These are phyloP conservation scores for Scleroderma citrinum DNA, from an alignment of 768 basidiomycete genomes.

Conservation along the genomic window DNA sequence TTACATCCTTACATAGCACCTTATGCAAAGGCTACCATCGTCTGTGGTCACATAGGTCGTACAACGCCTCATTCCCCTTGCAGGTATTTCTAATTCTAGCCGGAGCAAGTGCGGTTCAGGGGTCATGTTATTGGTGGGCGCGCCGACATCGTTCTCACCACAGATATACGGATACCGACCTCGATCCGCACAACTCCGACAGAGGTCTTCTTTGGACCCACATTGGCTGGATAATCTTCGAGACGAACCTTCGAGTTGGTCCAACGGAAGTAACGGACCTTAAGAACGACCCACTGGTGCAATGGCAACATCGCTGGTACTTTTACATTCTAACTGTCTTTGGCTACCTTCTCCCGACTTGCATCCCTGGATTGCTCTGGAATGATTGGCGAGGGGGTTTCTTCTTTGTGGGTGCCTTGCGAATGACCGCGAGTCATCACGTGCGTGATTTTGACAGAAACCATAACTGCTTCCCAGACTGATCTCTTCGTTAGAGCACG, in stretches of 20 bases:
- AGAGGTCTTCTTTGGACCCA: constrained; percentile 77
- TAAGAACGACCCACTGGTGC: constrained; percentile 58
- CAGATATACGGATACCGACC: constrained; percentile 79
- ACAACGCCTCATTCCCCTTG: constrained; percentile 67
- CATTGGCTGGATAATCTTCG: constrained; percentile 81
- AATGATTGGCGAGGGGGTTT: constrained; percentile 74
- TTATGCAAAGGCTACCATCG: constrained; percentile 62
- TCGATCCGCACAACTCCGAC: constrained; percentile 79
- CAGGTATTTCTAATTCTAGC: constrained; percentile 66
- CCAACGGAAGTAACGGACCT: constrained; percentile 70
- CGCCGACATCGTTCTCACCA: constrained; percentile 80
- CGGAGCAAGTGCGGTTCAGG: constrained; percentile 80
- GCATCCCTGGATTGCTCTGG: constrained; percentile 67
- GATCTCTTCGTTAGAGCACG: constrained; percentile 47
- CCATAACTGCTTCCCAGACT: neutral
- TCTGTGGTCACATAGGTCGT: constrained; percentile 81
- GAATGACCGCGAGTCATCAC: constrained; percentile 76
- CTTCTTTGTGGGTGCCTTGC: constrained; percentile 66
- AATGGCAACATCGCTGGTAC: constrained; percentile 77
- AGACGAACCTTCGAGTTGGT: constrained; percentile 66
- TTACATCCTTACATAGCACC: constrained; percentile 1
- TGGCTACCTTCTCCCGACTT: constrained; percentile 64
- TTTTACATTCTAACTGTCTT: constrained; percentile 55
- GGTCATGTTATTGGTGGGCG: constrained; percentile 86
- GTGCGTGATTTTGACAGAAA: constrained; percentile 36